Percentiles rank a stretch among this genome's conserved stretches.
Evolutionary conservation across 192 early-diverging fungal genomes (phyloP).

Genomic region (Coemansia sp.): DNA sequence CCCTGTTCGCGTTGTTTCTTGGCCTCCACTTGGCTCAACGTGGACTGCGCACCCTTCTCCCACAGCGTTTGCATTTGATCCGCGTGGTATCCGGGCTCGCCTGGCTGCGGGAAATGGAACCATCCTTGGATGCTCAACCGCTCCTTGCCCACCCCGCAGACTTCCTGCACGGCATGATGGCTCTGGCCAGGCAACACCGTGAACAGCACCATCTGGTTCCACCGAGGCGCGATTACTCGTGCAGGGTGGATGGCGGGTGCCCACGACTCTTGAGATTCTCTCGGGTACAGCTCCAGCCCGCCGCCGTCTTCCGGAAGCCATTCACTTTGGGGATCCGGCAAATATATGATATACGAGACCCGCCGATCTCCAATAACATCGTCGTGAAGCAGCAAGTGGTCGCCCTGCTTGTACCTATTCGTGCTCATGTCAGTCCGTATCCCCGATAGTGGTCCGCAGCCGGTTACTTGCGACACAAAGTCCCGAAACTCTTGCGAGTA

Average conservation of each 20-base stretch:
- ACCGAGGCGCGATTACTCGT: slow-evolving; percentile 56
- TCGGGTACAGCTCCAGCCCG: slow-evolving; percentile 74
- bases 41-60: slow-evolving; percentile 52
- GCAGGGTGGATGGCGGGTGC: slow-evolving; percentile 63
- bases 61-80: slow-evolving; percentile 52
- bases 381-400: slow-evolving; percentile 77
- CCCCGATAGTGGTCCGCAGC: slow-evolving; percentile 67
- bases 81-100: slow-evolving; percentile 61
- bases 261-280: slow-evolving; percentile 56
- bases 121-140: slow-evolving; percentile 70
- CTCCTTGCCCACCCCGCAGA: slow-evolving; percentile 53
- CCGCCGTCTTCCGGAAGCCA: slow-evolving; percentile 69
- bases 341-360: slow-evolving; percentile 76
- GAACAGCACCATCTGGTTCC: slow-evolving; percentile 80
- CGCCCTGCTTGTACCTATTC: slow-evolving; percentile 68
- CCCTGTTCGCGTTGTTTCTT: slow-evolving; percentile 30
- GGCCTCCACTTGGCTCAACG: slow-evolving; percentile 59
- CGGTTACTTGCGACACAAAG: slow-evolving; percentile 64
- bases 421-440: slow-evolving; percentile 70
- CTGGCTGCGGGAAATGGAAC: slow-evolving; percentile 76
- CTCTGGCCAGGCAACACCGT: slow-evolving; percentile 75
- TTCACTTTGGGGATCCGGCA: slow-evolving; percentile 59
- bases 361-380: slow-evolving; percentile 76
- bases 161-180: slow-evolving; percentile 80
- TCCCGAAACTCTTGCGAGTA: slow-evolving; percentile 72